Conservation (phyloP, 2,329 filamentous ascomycete species). For the Ophiostoma populinum region DNA sequence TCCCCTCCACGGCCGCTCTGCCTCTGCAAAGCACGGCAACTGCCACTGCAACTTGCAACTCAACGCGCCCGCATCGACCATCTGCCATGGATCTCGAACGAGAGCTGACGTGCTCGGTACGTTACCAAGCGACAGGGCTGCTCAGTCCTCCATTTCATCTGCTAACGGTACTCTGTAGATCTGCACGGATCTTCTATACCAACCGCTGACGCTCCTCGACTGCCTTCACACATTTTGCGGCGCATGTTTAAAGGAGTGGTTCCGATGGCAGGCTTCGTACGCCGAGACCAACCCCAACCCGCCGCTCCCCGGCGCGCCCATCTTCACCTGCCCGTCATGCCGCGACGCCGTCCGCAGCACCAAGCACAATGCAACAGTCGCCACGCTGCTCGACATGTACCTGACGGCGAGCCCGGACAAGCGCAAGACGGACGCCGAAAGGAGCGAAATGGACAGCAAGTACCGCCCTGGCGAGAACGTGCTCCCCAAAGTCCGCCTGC, state of each 20-base stretch:
- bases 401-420: slow-evolving; percentile 63
- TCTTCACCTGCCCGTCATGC: slow-evolving; percentile 86
- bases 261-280: slow-evolving; percentile 55
- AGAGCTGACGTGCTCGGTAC: slow-evolving; percentile 87
- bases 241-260: slow-evolving; percentile 92
- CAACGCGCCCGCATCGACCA: too few relatives aligned
- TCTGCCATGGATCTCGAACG: slow-evolving; percentile 60
- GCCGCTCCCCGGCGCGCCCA: slow-evolving; percentile 27
- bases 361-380: slow-evolving; percentile 77
- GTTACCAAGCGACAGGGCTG: too few relatives aligned
- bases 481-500: slow-evolving; percentile 41
- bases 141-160: neutral
- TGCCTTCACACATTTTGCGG: slow-evolving; percentile 95
- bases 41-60: too few relatives aligned
- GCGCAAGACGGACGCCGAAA: slow-evolving; percentile 53
- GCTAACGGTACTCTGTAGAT: slow-evolving; percentile 50
- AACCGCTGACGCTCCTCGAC: slow-evolving; percentile 79
- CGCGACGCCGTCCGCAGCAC: slow-evolving; percentile 74
- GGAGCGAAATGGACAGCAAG: slow-evolving; percentile 53
- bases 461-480: slow-evolving; percentile 75
- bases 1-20: too few relatives aligned
- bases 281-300: slow-evolving; percentile 33
- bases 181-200: slow-evolving; percentile 86
- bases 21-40: too few relatives aligned
- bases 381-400: slow-evolving; percentile 78